Evolutionary conservation across 106 monocot genomes (phyloP).

Genomic region (Dendrobium officinale): DNA sequence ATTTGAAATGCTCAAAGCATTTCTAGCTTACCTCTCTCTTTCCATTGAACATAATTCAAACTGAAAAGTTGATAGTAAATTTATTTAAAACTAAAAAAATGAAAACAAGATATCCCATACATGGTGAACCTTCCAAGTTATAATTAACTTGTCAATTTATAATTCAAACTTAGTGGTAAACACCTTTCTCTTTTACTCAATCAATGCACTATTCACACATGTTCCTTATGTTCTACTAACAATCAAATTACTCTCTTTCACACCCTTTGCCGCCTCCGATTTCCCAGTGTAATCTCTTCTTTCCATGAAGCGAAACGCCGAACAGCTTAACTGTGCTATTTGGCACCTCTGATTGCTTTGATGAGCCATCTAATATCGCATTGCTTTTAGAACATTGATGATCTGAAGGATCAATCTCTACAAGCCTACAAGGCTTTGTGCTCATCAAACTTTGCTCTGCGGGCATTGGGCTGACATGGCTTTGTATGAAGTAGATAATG

Average conservation of each 20-base stretch:
- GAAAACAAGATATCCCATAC: not conserved
- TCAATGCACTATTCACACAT: not conserved
- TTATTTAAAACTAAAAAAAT: not conserved
- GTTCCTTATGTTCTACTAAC: not conserved
- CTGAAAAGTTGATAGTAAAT: not conserved
- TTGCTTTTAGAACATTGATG: not conserved
- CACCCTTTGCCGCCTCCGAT: not conserved
- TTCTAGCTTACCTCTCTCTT: not conserved
- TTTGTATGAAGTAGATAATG: slow-evolving; percentile 66
- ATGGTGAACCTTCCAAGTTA: not conserved
- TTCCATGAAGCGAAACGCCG: not conserved
- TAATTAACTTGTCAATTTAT: not conserved
- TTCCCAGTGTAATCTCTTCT: not conserved
- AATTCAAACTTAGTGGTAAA: not conserved
- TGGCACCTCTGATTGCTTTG: not conserved
- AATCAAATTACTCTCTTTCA: not conserved
- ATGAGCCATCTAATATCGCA: not conserved
- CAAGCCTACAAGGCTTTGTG: not conserved
- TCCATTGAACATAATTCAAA: no score
- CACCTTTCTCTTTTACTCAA: not conserved
- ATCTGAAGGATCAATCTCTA: not conserved
- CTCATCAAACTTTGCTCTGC: not conserved
- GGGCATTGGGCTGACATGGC: slow-evolving; percentile 35
- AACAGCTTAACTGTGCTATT: not conserved
- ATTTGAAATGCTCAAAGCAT: not conserved